phyloP scores from a whole-genome alignment of 2,329 filamentous ascomycete genomes.

The Coniella vitis region DNA sequence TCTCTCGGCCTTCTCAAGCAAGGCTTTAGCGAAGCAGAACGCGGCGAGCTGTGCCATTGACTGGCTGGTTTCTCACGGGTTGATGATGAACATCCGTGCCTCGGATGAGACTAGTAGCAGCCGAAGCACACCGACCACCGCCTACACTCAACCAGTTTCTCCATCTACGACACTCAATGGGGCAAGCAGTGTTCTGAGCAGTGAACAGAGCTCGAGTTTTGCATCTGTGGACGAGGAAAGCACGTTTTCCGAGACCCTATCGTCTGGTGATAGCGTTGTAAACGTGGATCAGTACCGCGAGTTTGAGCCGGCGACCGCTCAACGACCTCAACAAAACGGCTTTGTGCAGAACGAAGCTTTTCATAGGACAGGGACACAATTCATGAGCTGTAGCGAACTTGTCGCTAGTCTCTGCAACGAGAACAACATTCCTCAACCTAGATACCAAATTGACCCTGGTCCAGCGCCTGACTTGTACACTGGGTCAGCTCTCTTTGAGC shows the following conservation, averaged over 20 bases:
- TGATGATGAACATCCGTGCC: constrained; percentile 23
- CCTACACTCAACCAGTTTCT: too few relatives aligned
- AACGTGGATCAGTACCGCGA: too few relatives aligned
- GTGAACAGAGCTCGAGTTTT: too few relatives aligned
- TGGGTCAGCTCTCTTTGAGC: constrained; percentile 23
- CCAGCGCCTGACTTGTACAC: constrained; percentile 23
- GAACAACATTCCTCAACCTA: constrained; percentile 28
- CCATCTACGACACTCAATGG: too few relatives aligned
- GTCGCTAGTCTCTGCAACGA: constrained; percentile 27
- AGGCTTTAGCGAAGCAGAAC: constrained; percentile 49
- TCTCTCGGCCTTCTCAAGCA: constrained; percentile 31
- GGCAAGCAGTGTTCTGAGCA: too few relatives aligned
- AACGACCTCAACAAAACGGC: neutral
- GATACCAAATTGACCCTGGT: constrained; percentile 23
- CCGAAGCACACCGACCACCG: neutral
- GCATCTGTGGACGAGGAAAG: too few relatives aligned
- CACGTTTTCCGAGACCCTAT: too few relatives aligned
- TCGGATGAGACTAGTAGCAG: neutral
- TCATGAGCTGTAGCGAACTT: constrained; percentile 17
- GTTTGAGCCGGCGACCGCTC: too few relatives aligned
- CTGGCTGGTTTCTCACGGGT: constrained; percentile 29
- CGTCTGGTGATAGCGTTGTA: too few relatives aligned
- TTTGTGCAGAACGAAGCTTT: neutral
- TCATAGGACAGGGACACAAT: neutral
- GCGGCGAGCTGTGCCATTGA: constrained; percentile 42